Percentiles rank a stretch among this genome's conserved stretches.
Evolutionary conservation across 345 rosid genomes (phyloP).

Genomic region (Cardamine chenopodiifolia): DNA sequence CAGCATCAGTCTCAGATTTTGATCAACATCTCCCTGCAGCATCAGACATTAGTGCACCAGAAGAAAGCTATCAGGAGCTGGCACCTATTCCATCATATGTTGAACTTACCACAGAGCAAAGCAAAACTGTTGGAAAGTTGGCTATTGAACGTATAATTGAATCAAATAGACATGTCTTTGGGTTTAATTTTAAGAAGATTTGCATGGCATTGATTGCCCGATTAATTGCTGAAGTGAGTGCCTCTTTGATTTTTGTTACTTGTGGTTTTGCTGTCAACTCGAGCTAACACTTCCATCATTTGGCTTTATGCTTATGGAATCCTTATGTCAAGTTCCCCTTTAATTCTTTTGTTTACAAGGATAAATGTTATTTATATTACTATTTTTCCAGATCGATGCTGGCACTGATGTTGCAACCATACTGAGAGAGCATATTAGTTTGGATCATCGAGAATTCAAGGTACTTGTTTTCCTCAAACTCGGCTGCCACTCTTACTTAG

Average conservation of each 20-base stretch:
- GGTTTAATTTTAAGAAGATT: conserved; percentile 53
- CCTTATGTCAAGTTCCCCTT: conserved; percentile 13
- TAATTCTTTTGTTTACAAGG: not conserved
- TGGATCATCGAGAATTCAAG: conserved; percentile 76
- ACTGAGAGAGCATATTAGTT: conserved; percentile 71
- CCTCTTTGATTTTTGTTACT: conserved; percentile 25
- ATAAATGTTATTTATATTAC: conserved; percentile 14
- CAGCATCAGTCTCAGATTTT: conserved; percentile 51
- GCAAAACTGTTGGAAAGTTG: conserved; percentile 53
- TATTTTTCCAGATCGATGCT: conserved; percentile 65
- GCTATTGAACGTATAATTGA: conserved; percentile 76
- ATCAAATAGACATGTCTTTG: conserved; percentile 61
- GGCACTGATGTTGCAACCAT: conserved; percentile 64
- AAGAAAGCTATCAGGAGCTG: conserved; percentile 69
- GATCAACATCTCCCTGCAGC: conserved; percentile 53
- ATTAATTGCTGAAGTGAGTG: conserved; percentile 75
- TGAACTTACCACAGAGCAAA: conserved; percentile 69
- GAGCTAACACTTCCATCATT: conserved; percentile 17
- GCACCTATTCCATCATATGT: conserved; percentile 69
- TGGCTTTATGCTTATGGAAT: conserved; percentile 7
- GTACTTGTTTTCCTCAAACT: conserved; percentile 47
- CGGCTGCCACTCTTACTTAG: conserved; percentile 9
- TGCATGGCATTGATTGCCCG: conserved; percentile 81
- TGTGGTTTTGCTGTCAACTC: conserved; percentile 23
- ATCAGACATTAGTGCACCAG: conserved; percentile 51